Evolutionary conservation across 148 eudicot species (phyloP).

Genomic region (Agrostemma githago): DNA sequence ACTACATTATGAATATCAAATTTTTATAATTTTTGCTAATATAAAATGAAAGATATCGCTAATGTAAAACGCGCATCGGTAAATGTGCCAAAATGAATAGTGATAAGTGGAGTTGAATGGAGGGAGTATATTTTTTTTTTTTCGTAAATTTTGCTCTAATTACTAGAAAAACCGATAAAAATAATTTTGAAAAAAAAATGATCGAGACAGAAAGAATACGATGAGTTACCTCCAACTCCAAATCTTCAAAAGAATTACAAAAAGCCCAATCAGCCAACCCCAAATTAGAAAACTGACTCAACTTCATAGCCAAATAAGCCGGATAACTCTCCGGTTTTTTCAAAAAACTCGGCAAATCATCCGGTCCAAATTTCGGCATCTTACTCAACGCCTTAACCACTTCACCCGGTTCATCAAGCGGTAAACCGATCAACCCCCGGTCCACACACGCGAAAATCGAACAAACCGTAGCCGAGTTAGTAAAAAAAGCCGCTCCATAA

Average conservation of each 20-base stretch:
- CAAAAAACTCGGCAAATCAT: conserved; percentile 40
- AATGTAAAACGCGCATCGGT: no score
- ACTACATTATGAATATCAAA: no score
- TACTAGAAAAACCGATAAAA: no score
- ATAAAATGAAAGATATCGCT: no score
- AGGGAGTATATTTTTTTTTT: no score
- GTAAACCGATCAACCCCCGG: conserved; percentile 33
- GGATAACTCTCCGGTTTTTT: conserved; percentile 54
- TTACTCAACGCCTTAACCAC: conserved; percentile 30
- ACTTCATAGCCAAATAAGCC: conserved; percentile 55
- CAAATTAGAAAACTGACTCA: conserved; percentile 50
- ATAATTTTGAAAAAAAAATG: no score
- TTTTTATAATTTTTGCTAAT: no score
- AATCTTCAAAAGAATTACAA: conserved; percentile 45
- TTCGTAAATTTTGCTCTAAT: no score
- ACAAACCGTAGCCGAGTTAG: conserved; percentile 52
- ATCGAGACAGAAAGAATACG: background rate
- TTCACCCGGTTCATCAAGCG: conserved; percentile 27
- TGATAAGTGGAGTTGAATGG: no score
- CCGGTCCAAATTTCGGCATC: conserved; percentile 33
- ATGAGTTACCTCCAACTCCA: conserved; percentile 45
- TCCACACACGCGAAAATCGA: conserved; percentile 38
- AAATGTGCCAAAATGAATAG: no score
- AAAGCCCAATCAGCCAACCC: conserved; percentile 47
- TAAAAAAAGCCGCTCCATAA: conserved; percentile 51